Percentiles rank a stretch among this genome's conserved stretches.
Evolutionary conservation across 2,329 filamentous ascomycete species (phyloP).

Genomic region (Pseudogymnoascus sp.): DNA sequence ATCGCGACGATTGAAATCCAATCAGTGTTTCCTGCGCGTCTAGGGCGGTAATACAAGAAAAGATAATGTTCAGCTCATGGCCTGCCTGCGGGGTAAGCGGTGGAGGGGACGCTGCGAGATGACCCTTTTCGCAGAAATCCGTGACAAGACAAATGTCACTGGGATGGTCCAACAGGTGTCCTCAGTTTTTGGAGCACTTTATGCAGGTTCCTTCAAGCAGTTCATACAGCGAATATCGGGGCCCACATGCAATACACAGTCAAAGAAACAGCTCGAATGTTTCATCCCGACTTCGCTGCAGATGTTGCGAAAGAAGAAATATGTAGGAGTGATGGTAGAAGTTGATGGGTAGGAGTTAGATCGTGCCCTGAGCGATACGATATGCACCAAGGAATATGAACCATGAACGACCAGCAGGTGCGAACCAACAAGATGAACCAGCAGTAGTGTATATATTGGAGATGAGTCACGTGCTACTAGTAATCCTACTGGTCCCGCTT

Average conservation of each 20-base stretch:
- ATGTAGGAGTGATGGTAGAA: not conserved
- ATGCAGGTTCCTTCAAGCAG: conserved; percentile 9
- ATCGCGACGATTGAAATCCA: conserved; percentile 3
- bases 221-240: conserved; percentile 1
- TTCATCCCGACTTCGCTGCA: not conserved
- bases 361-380: not conserved
- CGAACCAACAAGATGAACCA: not conserved
- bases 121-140: not conserved
- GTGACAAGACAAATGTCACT: conserved; percentile 5
- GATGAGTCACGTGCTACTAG: not conserved
- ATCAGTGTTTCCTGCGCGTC: conserved; percentile 5
- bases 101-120: not conserved
- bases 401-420: not conserved
- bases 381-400: not conserved
- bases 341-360: not conserved
- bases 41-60: conserved; percentile 7
- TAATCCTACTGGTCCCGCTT: too few species aligned
- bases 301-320: not conserved
- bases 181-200: not conserved
- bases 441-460: not conserved
- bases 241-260: conserved; percentile 6
- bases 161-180: conserved; percentile 3
- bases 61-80: not conserved
- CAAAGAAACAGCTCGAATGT: not conserved
- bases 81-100: conserved; percentile 1